Base-by-base conservation (phyloP, 345 rosid species). In the Pseudoturritis turrita region DNA sequence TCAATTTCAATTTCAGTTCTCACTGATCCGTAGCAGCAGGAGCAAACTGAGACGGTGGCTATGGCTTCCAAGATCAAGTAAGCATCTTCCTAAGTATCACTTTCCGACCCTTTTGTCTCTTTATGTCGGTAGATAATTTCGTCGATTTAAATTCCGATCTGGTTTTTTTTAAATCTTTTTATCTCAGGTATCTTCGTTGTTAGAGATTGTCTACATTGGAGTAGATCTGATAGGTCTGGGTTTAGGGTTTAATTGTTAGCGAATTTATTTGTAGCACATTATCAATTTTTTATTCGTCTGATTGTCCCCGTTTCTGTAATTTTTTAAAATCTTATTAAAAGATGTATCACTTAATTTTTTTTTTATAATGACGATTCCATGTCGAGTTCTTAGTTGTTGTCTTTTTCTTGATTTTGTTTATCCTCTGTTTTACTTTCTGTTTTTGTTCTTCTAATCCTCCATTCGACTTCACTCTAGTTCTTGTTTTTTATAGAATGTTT, bases 51-150 rank as follows among this genome's bases (percentile, higher is more conserved):
- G 62, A 13, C 29, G 13, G 70, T 61, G 52, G 36, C 28, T 37
- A 76, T 76, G 79, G 79, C 76, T 62, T 70, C 75, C 29, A 70
- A 76, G 67, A 70, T 57, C 0, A 70, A 70, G 79, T 76, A 76
- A 76, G 53, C 14, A 9, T 43, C 8, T 35, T 33, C 21, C n/a
- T 35, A 0, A 40, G 41, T 31, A n/a, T 33, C 44, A 41, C 12
- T 31, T 21, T 62, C 62, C 17, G 25, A 65, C 29, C 50, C 15
- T 50, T 54, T 62, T 25, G 13, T 46, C 57, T 46, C 25, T 13
- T 26, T 10, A 8, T 25, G 19, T 19, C 12, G 26, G 29, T 19
- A 12, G 14, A 15, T 18, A 10, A 3, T 8, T 31, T 39, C 44
- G 51, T 55, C 70, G 75, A 61, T 76, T 75, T 22, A 39, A 45